These are phyloP conservation scores for Basipetospora chlamydospora DNA, from an alignment of 2,329 filamentous ascomycete species.

Conservation along the genomic window DNA sequence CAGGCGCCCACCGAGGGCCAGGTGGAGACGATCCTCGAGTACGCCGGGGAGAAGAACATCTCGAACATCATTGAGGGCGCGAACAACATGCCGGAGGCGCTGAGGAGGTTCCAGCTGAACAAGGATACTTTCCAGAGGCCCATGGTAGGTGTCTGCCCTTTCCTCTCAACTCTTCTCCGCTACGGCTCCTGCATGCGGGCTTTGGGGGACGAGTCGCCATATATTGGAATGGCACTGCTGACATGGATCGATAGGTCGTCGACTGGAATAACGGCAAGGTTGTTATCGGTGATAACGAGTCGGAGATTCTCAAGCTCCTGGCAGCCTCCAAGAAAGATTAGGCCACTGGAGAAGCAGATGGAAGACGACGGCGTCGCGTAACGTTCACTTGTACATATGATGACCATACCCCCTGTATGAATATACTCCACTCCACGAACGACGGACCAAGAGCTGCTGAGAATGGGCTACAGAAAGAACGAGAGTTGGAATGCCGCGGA, in stretches of 20 bases:
- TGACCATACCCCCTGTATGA: too few species aligned
- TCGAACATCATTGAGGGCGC: slow-evolving; percentile 57
- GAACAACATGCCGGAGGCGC: slow-evolving; percentile 56
- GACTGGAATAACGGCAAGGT: slow-evolving; percentile 91
- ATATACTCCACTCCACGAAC: too few species aligned
- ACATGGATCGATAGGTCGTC: slow-evolving; percentile 38
- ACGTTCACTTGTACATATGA: too few species aligned
- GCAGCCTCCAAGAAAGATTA: slow-evolving; percentile 34
- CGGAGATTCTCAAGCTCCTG: slow-evolving; percentile 75
- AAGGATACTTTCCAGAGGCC: slow-evolving; percentile 57
- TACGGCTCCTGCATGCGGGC: too few species aligned
- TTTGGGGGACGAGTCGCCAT: too few species aligned
- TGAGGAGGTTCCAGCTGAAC: slow-evolving; percentile 63
- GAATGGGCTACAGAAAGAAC: too few species aligned
- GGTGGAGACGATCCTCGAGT: slow-evolving; percentile 70
- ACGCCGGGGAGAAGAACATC: slow-evolving; percentile 52
- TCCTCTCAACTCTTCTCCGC: too few species aligned
- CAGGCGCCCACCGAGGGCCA: slow-evolving; percentile 68
- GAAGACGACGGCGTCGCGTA: too few species aligned
- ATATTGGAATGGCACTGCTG: slow-evolving; percentile 9
- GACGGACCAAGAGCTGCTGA: too few species aligned
- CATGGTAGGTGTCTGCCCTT: slow-evolving; percentile 41
- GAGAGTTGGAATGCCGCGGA: too few species aligned
- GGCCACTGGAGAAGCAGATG: too few species aligned
- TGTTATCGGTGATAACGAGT: slow-evolving; percentile 64